These are phyloP conservation scores for Venturia nashicola DNA, from an alignment of 2,329 filamentous ascomycete genomes.

Conservation along the genomic window DNA sequence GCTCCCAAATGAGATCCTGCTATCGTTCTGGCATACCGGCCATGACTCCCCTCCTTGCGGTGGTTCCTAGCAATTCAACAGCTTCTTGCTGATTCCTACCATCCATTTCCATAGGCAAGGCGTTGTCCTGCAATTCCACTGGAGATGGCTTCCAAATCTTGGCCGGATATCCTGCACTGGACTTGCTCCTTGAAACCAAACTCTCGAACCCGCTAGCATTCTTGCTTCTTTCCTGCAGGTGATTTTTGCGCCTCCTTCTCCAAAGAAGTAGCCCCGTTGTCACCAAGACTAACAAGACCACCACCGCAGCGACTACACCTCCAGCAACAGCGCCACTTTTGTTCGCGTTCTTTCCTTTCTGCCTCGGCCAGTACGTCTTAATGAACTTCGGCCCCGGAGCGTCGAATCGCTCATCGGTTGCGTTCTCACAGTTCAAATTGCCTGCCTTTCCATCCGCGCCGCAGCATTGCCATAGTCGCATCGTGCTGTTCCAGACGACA, in stretches of 20 bases:
- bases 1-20: not conserved
- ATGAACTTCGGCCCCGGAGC: not conserved
- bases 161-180: not conserved
- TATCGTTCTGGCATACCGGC: not conserved
- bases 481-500: not conserved
- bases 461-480: not conserved
- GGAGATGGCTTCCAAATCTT: not conserved
- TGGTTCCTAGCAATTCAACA: not conserved
- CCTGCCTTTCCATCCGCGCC: not conserved
- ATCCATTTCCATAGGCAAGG: not conserved
- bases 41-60: not conserved
- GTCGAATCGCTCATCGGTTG: not conserved
- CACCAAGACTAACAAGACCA: not conserved
- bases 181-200: not conserved
- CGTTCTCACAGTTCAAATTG: not conserved
- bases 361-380: not conserved
- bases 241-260: not conserved
- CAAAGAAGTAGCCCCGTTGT: not conserved
- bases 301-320: not conserved
- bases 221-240: not conserved
- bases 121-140: not conserved
- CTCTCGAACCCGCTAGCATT: not conserved
- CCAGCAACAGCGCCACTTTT: not conserved
- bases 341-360: not conserved
- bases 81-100: not conserved